Evolutionary conservation across 2,329 filamentous ascomycete species (phyloP), one percentile per base, ranked within the genome.

Genomic region (Colletotrichum lini): DNA sequence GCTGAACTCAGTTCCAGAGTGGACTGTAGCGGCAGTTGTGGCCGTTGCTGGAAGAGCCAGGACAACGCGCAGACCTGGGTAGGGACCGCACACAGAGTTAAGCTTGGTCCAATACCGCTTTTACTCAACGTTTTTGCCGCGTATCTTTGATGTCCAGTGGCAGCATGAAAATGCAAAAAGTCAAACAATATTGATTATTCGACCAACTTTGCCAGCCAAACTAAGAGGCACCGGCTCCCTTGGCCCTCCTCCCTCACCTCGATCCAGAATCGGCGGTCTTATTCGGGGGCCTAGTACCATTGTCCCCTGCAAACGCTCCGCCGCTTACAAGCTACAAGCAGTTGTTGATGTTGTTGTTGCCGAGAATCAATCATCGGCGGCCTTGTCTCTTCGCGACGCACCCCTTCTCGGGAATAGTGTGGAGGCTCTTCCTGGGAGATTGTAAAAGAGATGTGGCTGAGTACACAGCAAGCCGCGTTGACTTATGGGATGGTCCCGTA

Each of bases 121-220:
- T 62, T 44, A 18, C 26, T n/a, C 1, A 42, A 30, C 10, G 52
- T 57, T 35, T 26, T 12, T 26, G n/a, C 45, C 15, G 40, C 13
- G n/a, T 45, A 10, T 23, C 61, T 47, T 69, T 47, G 40, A 47
- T 54, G 21, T 23, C 52, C 26, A 65, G 23, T 38, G n/a, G 13
- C 42, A 52, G 68, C 64, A 58, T 59, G 63, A 53, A 68, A 52
- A 30, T 4, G n/a, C 4, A 6, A 40, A 67, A 44, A 69, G 65
- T 38, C 26, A 38, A 72, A 63, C 47, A 38, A n/a, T 47, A 16
- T 58, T 53, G 30, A 44, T 67, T 21, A 21, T 35, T n/a, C 21
- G 65, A 16, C 38, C 47, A 53, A 35, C 52, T 52, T 23, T 58
- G 15, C 18, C 50, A 52, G 26, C 57, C 44, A 56, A 50, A 52